phyloP scores from a whole-genome alignment of 495 filamentous ascomycete species.

The Aspergillus hancockii region DNA sequence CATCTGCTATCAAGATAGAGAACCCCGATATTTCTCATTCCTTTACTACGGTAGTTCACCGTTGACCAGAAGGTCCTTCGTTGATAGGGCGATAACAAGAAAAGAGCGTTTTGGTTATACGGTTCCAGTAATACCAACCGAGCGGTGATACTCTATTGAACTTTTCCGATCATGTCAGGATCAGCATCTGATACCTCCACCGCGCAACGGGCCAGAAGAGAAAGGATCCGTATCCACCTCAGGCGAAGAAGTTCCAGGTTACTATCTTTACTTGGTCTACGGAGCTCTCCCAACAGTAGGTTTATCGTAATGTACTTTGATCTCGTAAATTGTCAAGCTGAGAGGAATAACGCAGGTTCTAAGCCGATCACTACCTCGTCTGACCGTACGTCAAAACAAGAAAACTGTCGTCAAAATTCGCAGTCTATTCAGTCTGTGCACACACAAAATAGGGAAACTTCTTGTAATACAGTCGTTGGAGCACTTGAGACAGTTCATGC shows the following conservation, averaged over 20 bases:
- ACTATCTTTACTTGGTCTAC: conserved; percentile 37
- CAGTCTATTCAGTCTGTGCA: not conserved
- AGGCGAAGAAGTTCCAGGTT: conserved; percentile 39
- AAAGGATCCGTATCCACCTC: conserved; percentile 27
- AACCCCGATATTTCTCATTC: not conserved
- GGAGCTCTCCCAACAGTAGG: conserved; percentile 25
- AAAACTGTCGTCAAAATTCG: not conserved
- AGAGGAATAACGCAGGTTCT: not conserved
- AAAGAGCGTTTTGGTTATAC: not conserved
- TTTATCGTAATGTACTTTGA: not conserved
- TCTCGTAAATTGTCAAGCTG: not conserved
- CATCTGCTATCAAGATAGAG: not conserved
- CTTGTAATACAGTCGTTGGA: not conserved
- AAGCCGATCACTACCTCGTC: not conserved
- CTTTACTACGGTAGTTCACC: not conserved
- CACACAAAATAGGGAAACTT: not conserved
- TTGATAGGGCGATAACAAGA: not conserved
- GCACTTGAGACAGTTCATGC: not conserved
- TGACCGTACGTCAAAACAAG: not conserved
- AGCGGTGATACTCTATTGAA: not conserved
- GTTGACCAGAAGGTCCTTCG: not conserved
- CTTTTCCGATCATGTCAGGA: conserved; percentile 29
- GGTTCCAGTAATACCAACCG: not conserved
- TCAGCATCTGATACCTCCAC: conserved; percentile 23
- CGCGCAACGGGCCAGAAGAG: conserved; percentile 11